Base-by-base conservation (phyloP, 176 grass and related monocot species). In the Phoenix dactylifera region DNA sequence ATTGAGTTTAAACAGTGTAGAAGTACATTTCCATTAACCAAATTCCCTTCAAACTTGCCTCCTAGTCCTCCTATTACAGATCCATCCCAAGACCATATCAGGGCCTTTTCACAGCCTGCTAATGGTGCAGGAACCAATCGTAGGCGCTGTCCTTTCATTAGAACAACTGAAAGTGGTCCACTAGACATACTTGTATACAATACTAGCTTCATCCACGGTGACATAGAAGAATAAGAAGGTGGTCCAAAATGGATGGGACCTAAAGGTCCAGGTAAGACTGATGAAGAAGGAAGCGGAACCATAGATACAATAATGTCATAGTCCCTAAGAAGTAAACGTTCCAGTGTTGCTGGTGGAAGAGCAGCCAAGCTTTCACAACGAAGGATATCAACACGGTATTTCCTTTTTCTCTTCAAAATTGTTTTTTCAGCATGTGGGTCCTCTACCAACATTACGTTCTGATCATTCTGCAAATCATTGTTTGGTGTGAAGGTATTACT, bases 221-320 rank as follows among this genome's bases (percentile, higher is more conserved):
- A 91, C 87, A 88, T 85, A 24, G 81, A 85, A 69, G 87, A 83
- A 79, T 97, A 97, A 15, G 83, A 91, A 57, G 87, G 87, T 70
- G 93, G 84, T 19, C 93, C 93, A 67, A 97, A 91, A 83, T 97
- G 93, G 44, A 97, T 57, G 49, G 84, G 81, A 58, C 87, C 93
- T 63, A 81, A 79, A 63, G 87, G 66, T 49, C 78, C 75, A 7
- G 93, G 93, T 83, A 97, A 75, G 80, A 97, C 84, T 66, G 93
- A 88, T 48, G 82, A 82, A 50, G 73, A 72, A 76, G 93, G 87
- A 82, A 97, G 86, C 19, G 93, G 87, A 76, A 97, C 81, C 93
- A 97, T 91, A 16, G 93, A 91, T 63, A 85, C 84, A 76, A 91
- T 85, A 71, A 97, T 88, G 70, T 97, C 93, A 74, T 97, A 97